These are phyloP conservation scores for Dioszegia aurantiaca DNA, from an alignment of 768 basidiomycete genomes.

Conservation along the genomic window DNA sequence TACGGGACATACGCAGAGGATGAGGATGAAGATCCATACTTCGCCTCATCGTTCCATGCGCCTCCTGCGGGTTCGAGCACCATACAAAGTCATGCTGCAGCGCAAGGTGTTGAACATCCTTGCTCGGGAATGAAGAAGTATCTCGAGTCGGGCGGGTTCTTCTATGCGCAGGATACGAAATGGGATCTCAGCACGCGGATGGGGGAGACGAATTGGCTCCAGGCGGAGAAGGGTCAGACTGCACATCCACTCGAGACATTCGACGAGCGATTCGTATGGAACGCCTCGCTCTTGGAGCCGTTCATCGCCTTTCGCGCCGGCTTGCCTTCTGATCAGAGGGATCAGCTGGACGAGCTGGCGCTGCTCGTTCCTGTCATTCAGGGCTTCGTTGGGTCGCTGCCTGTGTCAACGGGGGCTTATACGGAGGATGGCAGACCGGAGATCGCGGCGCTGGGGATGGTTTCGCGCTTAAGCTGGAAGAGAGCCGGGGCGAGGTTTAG, in stretches of 20 bases:
- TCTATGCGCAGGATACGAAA: constrained; percentile 73
- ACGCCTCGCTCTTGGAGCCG: constrained; percentile 81
- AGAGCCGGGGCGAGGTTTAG: constrained; percentile 96
- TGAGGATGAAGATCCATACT: constrained; percentile 30
- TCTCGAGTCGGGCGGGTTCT: constrained; percentile 86
- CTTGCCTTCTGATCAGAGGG: constrained; percentile 66
- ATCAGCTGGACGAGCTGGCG: constrained; percentile 64
- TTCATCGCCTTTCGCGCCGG: constrained; percentile 82
- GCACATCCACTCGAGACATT: constrained; percentile 40
- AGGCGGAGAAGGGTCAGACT: constrained; percentile 51
- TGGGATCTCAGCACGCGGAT: constrained; percentile 91
- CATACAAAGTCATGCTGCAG: constrained; percentile 33
- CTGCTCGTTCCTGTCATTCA: constrained; percentile 81
- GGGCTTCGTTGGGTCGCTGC: constrained; percentile 82
- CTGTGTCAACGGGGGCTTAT: constrained; percentile 58
- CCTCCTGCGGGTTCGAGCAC: constrained; percentile 51
- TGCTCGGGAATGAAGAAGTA: constrained; percentile 87
- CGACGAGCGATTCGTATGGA: constrained; percentile 70
- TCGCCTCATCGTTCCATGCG: constrained; percentile 8
- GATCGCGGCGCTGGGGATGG: constrained; percentile 70
- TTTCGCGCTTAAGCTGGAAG: constrained; percentile 88
- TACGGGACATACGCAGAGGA: constrained; percentile 14
- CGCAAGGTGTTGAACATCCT: constrained; percentile 71
- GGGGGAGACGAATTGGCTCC: constrained; percentile 63
- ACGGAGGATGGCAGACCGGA: constrained; percentile 68